Conservation (phyloP, 108 stramenopile genomes). For the Schizochytrium sp. region DNA sequence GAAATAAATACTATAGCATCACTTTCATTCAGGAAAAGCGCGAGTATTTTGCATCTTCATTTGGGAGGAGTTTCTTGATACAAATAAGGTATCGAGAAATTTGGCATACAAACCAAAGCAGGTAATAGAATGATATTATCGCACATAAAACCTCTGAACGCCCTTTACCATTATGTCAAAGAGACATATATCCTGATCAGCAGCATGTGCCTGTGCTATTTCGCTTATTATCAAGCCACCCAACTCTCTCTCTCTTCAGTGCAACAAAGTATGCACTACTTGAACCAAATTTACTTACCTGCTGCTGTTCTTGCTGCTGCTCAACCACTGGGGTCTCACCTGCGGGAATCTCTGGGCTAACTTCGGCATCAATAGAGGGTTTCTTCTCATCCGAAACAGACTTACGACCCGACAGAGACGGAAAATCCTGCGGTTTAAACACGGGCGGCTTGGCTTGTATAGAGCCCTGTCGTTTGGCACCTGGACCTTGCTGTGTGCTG, state of each 20-base stretch:
- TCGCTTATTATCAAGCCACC: too few species aligned
- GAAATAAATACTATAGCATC: conserved; percentile 46
- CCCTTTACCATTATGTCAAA: too few species aligned
- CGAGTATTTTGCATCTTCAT: conserved; percentile 49
- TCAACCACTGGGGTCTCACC: not conserved
- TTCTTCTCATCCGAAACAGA: not conserved
- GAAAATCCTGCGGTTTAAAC: conserved; percentile 48
- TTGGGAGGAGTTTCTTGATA: not conserved
- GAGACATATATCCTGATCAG: too few species aligned
- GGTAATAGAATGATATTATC: too few species aligned
- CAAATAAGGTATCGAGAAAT: not conserved
- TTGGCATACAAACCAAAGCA: too few species aligned
- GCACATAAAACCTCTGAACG: too few species aligned
- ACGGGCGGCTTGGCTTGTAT: not conserved
- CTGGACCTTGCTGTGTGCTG: conserved; percentile 14
- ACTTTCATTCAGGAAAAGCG: conserved; percentile 30
- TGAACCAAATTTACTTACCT: too few species aligned
- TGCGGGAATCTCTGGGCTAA: not conserved
- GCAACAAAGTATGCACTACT: too few species aligned
- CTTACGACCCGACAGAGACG: conserved; percentile 37
- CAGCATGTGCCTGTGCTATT: too few species aligned
- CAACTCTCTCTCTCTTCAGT: too few species aligned
- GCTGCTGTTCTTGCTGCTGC: not conserved
- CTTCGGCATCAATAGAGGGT: not conserved
- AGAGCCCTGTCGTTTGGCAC: conserved; percentile 2